Evolutionary conservation across 306 rosid genomes (phyloP).

Genomic region (Prunus fruticosa): DNA sequence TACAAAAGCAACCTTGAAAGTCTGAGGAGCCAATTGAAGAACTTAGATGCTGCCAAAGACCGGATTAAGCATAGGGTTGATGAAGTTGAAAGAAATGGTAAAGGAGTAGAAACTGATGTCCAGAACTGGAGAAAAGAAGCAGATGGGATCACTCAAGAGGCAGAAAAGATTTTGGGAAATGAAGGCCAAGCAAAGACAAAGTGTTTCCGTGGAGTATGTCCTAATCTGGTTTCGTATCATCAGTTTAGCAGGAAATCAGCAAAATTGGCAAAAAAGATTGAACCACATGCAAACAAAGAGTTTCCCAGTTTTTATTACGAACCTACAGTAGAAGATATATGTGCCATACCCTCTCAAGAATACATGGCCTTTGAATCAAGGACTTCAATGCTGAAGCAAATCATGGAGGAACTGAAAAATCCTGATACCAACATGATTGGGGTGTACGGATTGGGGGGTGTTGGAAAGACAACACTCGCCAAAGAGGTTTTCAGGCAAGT

Average conservation of each 20-base stretch:
- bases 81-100: background rate
- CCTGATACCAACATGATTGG: background rate
- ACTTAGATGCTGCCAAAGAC: background rate
- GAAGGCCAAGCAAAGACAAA: background rate
- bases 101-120: background rate
- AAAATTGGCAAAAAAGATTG: background rate
- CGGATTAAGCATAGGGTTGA: background rate
- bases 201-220: slow-evolving; percentile 2
- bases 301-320: background rate
- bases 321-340: too few species aligned
- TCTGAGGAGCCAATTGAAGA: background rate
- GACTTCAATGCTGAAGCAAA: too few species aligned
- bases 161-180: rapidly evolving
- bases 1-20: background rate
- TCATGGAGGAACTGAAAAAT: too few species aligned
- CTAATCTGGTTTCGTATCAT: slow-evolving; percentile 1
- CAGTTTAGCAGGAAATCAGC: slow-evolving; percentile 12
- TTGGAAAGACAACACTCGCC: slow-evolving; percentile 22
- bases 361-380: too few species aligned
- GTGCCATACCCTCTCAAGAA: too few species aligned
- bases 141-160: background rate
- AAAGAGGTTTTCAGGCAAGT: slow-evolving; percentile 16
- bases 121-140: slow-evolving; percentile 1
- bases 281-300: background rate
- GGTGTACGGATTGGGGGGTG: slow-evolving; percentile 29